These are phyloP conservation scores for Pelargonium citronellum DNA, from an alignment of 441 rosid genomes.

Conservation along the genomic window DNA sequence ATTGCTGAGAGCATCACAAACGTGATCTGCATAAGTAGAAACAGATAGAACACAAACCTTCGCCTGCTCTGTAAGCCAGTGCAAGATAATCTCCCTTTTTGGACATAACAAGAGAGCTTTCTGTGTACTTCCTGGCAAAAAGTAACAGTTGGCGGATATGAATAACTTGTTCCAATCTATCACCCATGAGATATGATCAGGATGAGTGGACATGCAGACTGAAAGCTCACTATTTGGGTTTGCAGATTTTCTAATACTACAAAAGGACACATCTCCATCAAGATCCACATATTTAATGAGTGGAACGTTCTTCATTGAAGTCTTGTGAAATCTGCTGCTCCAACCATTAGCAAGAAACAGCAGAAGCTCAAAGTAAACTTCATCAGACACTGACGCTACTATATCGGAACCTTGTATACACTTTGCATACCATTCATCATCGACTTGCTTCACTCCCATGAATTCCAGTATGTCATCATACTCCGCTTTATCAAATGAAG, in stretches of 20 bases:
- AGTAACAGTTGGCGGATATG: conserved; percentile 26
- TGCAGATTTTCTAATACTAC: conserved; percentile 26
- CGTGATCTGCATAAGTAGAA: conserved; percentile 26
- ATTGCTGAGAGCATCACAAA: conserved; percentile 20
- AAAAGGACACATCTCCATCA: conserved; percentile 31
- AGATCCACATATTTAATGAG: conserved; percentile 39
- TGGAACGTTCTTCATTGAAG: conserved; percentile 36
- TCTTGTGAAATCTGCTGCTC: conserved; percentile 30
- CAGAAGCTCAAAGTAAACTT: conserved; percentile 44
- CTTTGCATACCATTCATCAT: conserved; percentile 50
- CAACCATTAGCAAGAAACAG: conserved; percentile 44
- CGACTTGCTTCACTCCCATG: conserved; percentile 41
- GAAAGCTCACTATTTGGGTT: not conserved
- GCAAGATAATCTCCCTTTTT: conserved; percentile 17
- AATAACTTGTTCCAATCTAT: conserved; percentile 50
- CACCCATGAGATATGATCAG: conserved; percentile 33
- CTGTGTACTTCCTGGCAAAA: conserved; percentile 37
- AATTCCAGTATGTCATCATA: conserved; percentile 40
- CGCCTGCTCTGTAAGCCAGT: conserved; percentile 41
- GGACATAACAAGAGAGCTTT: conserved; percentile 24
- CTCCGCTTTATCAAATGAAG: conserved; percentile 38
- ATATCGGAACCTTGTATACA: conserved; percentile 50
- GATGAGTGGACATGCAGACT: conserved; percentile 23
- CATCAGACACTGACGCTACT: conserved; percentile 40
- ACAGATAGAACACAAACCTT: conserved; percentile 18